Evolutionary conservation across 441 rosid genomes (phyloP), one percentile per base, ranked within the genome.

Genomic region (Aleurites moluccanus): DNA sequence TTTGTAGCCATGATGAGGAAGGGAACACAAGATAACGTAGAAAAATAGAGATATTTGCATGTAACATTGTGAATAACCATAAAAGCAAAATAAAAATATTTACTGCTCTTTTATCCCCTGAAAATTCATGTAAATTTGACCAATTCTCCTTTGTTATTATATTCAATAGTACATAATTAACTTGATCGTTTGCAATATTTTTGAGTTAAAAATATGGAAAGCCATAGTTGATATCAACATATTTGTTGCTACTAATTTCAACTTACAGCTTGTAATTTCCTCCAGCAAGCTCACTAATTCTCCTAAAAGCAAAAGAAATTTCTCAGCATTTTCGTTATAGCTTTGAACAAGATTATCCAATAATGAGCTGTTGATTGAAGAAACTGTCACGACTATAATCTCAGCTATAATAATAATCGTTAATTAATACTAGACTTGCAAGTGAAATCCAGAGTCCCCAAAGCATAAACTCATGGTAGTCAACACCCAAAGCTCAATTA

Each of bases 1-100:
- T 88, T 90, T 76, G 88, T 74, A 76, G 88, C 87, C 20, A 93
- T 90, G 97, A 92, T 93, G 98, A 85, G 82, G 70, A 92, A 85
- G 80, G 93, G 94, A 56, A 10, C 60, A 56, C 27, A 56, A 56
- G 60, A 21, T 52, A 52, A 52, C 20, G 56, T 1, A 52, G 23
- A 18, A 23, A 52, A 16, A 52, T 16, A 16, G 56, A 52, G n/a
- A 52, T 2, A 52, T 3, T 16, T 16, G 20, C 56, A 18, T 52
- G 56, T 18, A 38, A 38, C 2, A 30, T 2, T 30, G 33, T 6
- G 6, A 38, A 38, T 38, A 38, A 38, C 6, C 40, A 38, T 6
- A 38, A 38, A 6, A 6, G 0, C 40, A 38, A 9, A 38, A 38
- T 1, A 38, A 38, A 1, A 38, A 38, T 38, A 9, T 38, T 38